These are phyloP conservation scores for Hypoxylon fuscum DNA, from an alignment of 495 filamentous ascomycete genomes.

Conservation along the genomic window DNA sequence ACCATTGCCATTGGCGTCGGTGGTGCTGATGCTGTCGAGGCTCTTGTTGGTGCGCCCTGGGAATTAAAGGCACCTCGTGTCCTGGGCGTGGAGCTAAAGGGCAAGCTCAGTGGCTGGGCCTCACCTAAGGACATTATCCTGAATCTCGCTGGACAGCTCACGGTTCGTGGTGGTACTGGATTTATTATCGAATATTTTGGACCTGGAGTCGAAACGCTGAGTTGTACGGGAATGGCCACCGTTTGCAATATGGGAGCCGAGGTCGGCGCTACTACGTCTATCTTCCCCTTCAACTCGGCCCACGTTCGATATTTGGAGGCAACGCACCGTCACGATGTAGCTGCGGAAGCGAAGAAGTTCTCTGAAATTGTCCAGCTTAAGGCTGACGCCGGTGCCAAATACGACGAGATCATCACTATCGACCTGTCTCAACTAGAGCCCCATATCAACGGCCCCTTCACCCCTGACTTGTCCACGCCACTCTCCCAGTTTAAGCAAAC, in stretches of 20 bases:
- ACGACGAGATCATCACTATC: constrained; percentile 92
- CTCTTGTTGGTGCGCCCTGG: constrained; percentile 95
- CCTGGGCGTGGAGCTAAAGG: constrained; percentile 85
- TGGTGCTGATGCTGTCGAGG: constrained; percentile 96
- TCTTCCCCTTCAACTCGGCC: constrained; percentile 72
- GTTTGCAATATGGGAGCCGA: constrained; percentile 90
- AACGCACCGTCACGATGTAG: constrained; percentile 80
- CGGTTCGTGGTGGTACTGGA: constrained; percentile 93
- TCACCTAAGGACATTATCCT: constrained; percentile 96
- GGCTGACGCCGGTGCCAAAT: constrained; percentile 82
- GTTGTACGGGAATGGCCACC: constrained; percentile 92
- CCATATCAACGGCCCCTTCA: constrained; percentile 97
- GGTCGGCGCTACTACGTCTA: constrained; percentile 93
- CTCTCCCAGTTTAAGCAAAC: constrained; percentile 86
- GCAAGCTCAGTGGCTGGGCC: constrained; percentile 87
- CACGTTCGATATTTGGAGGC: constrained; percentile 77
- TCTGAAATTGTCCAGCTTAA: constrained; percentile 51
- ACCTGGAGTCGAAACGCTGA: constrained; percentile 86
- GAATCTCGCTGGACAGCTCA: constrained; percentile 85
- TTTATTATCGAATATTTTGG: constrained; percentile 93
- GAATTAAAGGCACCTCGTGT: constrained; percentile 94
- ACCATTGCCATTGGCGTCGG: constrained; percentile 98
- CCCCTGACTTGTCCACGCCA: constrained; percentile 92
- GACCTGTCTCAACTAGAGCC: constrained; percentile 90
- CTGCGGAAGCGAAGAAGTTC: constrained; percentile 65